Evolutionary conservation across 192 early-diverging fungal genomes (phyloP), one percentile per base, ranked within the genome.

Genomic region (Bifiguratus adelaidae): DNA sequence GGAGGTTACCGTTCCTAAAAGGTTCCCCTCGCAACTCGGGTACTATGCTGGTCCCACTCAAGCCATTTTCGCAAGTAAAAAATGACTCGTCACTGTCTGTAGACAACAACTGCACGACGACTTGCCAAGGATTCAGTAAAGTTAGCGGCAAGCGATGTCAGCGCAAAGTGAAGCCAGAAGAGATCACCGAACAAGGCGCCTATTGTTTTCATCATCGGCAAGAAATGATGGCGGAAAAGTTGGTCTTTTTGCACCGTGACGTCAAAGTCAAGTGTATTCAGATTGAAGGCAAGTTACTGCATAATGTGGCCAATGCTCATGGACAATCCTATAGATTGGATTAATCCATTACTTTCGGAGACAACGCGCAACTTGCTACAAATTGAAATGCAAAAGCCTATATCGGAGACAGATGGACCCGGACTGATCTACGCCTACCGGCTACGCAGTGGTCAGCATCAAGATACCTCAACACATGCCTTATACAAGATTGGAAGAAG

Each of bases 391-490:
- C 52, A 65, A 45, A 61, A 55, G 22, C 62, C 70, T 0, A 52
- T 68, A 13, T 65, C 70, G 9, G 52, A 55, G 2, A 59, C 44
- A 0, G 70, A 73, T 30, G 56, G 60, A 27, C 52, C 70, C 3
- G 70, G 70, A 12, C 68, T 61, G 30, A 73, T 73, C 16, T 73
- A 73, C 21, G 59, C 56, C 8, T 73, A 73, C 41, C 53, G 58
- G 25, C 18, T 22, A 25, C n/a, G 18, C 4, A 20, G 30, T 38
- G 58, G 55, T 48, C 1, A 45, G 48, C 29, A 22, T 8, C 40
- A 33, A 5, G 36, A 27, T 6, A 68, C 60, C 0, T 37, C 33
- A 4, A 59, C 60, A 0, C 57, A 59, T 29, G 58, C 58, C 2
- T 26, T 73, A 9, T 73, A 65, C 50, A 73, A 73, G 35, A 61